These are phyloP conservation scores for Hypoxylon sp. DNA, from an alignment of 2,329 filamentous ascomycete species.

Conservation along the genomic window DNA sequence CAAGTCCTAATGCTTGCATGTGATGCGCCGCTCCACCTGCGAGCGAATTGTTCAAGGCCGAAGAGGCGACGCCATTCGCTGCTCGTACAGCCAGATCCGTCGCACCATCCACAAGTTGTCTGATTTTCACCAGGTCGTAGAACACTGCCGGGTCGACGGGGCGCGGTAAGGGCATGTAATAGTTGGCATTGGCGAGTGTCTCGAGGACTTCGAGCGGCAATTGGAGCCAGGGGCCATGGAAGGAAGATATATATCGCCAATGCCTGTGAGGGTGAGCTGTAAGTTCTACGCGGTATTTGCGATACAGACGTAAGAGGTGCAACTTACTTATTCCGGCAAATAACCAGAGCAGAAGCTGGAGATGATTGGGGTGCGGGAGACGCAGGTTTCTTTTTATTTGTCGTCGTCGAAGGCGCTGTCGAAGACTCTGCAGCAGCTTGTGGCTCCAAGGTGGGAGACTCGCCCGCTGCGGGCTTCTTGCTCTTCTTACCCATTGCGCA, in stretches of 20 bases:
- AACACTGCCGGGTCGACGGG: slow-evolving; percentile 84
- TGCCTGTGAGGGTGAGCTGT: slow-evolving; percentile 65
- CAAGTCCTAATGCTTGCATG: slow-evolving; percentile 61
- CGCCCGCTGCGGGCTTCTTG: slow-evolving; percentile 54
- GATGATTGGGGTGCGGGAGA: slow-evolving; percentile 43
- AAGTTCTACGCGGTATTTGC: slow-evolving; percentile 20
- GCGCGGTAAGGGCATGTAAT: slow-evolving; percentile 78
- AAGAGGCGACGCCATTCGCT: slow-evolving; percentile 77
- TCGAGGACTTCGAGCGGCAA: slow-evolving; percentile 83
- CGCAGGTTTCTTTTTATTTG: slow-evolving; percentile 41
- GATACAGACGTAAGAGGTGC: slow-evolving; percentile 13
- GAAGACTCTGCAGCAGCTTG: slow-evolving; percentile 43
- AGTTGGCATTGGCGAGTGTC: slow-evolving; percentile 82
- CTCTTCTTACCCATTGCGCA: slow-evolving; percentile 62
- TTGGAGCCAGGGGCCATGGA: slow-evolving; percentile 86
- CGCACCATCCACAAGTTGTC: slow-evolving; percentile 82
- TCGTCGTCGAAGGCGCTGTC: slow-evolving; percentile 42
- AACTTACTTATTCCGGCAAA: slow-evolving; percentile 77
- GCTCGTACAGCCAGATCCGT: slow-evolving; percentile 82
- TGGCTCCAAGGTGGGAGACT: slow-evolving; percentile 43
- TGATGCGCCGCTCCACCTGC: slow-evolving; percentile 59
- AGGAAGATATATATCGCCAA: slow-evolving; percentile 87
- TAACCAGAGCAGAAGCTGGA: slow-evolving; percentile 65
- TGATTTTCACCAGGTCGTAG: slow-evolving; percentile 87
- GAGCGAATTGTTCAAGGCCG: slow-evolving; percentile 66